A percentile compares a stretch with the other conserved stretches of the same genome.
These are phyloP conservation scores for Neonothopanus nambi DNA, from an alignment of 1,284 basidiomycete genomes.

Conservation along the genomic window DNA sequence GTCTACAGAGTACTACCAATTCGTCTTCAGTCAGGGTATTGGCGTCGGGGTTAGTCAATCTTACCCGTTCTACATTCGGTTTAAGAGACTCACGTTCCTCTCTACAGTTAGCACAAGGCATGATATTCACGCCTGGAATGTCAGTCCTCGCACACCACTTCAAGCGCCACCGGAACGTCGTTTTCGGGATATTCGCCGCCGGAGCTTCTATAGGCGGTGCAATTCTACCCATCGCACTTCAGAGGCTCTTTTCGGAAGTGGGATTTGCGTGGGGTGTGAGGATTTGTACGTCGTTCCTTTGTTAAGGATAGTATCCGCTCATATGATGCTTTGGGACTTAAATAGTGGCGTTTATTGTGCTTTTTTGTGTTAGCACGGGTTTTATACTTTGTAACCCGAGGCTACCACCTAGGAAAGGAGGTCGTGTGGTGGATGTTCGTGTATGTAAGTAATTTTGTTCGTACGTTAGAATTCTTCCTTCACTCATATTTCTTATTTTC, in stretches of 20 bases:
- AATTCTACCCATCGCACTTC: constrained; percentile 21
- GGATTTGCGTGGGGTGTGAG: constrained; percentile 23
- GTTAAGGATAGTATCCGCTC: too few species aligned
- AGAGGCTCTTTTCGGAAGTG: constrained; percentile 18
- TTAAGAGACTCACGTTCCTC: neutral
- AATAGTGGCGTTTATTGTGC: constrained; percentile 21
- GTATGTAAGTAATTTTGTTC: constrained; percentile 18
- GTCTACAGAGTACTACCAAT: constrained; percentile 21
- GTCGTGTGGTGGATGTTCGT: constrained; percentile 18
- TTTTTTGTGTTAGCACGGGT: constrained; percentile 17
- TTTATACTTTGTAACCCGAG: constrained; percentile 19
- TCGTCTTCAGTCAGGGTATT: constrained; percentile 21
- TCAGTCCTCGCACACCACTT: constrained; percentile 23
- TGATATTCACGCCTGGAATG: constrained; percentile 20
- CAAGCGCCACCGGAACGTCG: constrained; percentile 15
- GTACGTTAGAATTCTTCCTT: too few species aligned
- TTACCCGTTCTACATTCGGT: neutral
- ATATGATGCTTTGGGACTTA: neutral
- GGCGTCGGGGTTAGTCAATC: constrained; percentile 19
- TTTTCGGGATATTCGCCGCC: constrained; percentile 22
- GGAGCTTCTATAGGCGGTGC: constrained; percentile 22
- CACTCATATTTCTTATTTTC: neutral
- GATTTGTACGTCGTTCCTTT: constrained; percentile 14
- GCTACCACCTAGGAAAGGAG: constrained; percentile 18
- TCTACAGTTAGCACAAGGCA: constrained; percentile 18